Conservation (phyloP, 1,139 yeast genomes). For the Blastobotrys raffinosifermentans region DNA sequence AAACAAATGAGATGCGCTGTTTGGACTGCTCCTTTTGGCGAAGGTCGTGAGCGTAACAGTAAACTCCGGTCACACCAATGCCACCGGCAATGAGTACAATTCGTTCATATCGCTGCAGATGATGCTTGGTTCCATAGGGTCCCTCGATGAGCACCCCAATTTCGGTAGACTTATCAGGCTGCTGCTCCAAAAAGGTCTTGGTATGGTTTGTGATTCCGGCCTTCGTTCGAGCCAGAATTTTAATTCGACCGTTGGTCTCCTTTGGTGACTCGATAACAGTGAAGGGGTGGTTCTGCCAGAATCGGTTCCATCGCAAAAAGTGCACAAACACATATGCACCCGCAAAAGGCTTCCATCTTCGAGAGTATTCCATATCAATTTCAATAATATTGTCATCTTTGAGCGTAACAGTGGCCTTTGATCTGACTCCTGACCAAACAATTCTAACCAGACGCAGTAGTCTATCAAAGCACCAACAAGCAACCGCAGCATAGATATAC, state of each 20-base stretch:
- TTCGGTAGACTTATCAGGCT: conserved; percentile 1
- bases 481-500: conserved; percentile 35
- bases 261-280: conserved; percentile 38
- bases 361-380: conserved; percentile 22
- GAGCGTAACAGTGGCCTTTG: conserved; percentile 34
- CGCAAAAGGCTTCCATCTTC: conserved; percentile 40
- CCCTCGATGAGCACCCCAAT: conserved; percentile 46
- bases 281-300: conserved; percentile 63
- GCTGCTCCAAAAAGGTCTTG: conserved; percentile 1
- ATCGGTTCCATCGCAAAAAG: conserved; percentile 37
- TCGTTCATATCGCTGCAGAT: conserved; percentile 46
- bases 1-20: conserved; percentile 31
- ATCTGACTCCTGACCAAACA: conserved; percentile 37
- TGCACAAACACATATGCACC: conserved; percentile 58
- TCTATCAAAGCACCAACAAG: conserved; percentile 39
- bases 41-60: conserved; percentile 23
- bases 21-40: conserved; percentile 15
- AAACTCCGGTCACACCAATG: conserved; percentile 56
- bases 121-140: conserved; percentile 48
- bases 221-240: neutral
- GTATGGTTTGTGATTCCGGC: conserved; percentile 5
- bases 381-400: conserved; percentile 26
- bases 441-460: conserved; percentile 33
- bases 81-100: conserved; percentile 54
- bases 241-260: conserved; percentile 7